Evolutionary conservation across 1,284 basidiomycete species (phyloP), one percentile per base, ranked within the genome.

Genomic region (Vanrija sp.): DNA sequence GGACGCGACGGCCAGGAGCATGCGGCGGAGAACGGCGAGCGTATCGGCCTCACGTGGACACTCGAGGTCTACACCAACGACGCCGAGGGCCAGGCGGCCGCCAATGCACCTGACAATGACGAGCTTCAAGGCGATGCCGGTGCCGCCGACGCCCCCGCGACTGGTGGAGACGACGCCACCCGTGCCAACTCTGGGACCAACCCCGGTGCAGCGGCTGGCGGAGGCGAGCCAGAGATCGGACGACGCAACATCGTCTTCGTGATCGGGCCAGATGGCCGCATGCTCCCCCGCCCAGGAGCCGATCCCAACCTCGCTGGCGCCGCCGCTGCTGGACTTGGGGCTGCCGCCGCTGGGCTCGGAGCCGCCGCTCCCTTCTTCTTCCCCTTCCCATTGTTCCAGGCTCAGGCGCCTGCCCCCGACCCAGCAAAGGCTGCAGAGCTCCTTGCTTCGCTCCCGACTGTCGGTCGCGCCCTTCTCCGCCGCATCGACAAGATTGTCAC

Each of bases 361-460:
- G 8, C 20, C 37, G n/a, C 36, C 16, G 9, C 41, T 10, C 9
- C 41, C 7, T 47, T 51, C 43, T 23, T 45, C 4, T 18, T 39
- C 16, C 31, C 31, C n/a, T 52, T 59, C 50, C 46, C 45, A 6
- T 54, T 58, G 3, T 53, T 53, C 46, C 16, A 25, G 8, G 27
- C 54, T 20, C 47, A 51, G 3, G 41, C 48, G 7, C 50, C 53
- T 0, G 47, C 50, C 12, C 57, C 66, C 9, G 63, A 72, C 49
- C 69, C 69, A 1, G 68, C 58, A 37, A 69, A 71, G 52, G 71
- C 72, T 1, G 64, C 63, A 4, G 72, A 73, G 54, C 60, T 75
- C 0, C 53, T 75, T n/a, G 46, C 59, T 18, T 72, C 71, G 0
- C 49, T 74, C 12, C 64, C 66, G 18, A 63, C 59, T 1, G 67